phyloP scores from a whole-genome alignment of 306 rosid genomes.

The Datisca glomerata region DNA sequence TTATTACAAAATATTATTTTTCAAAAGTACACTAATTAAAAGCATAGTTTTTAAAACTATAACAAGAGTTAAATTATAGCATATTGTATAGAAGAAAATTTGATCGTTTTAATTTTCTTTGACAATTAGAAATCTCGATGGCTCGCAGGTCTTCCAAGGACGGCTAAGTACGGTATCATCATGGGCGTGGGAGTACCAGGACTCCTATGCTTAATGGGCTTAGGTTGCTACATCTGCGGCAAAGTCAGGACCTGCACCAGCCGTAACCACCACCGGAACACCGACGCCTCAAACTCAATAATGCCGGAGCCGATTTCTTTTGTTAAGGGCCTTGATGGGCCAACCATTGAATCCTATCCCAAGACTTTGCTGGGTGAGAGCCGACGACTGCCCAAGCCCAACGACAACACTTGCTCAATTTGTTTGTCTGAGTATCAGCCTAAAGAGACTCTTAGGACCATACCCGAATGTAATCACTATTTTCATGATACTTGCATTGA shows the following conservation, averaged over 20 bases:
- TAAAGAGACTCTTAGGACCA: constrained; percentile 44
- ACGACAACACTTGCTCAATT: constrained; percentile 45
- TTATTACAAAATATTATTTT: no score
- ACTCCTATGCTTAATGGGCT: constrained; percentile 33
- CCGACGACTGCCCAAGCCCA: constrained; percentile 35
- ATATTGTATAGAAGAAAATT: no score
- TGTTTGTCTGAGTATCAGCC: constrained; percentile 55
- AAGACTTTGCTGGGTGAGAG: constrained; percentile 39
- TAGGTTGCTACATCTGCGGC: constrained; percentile 20
- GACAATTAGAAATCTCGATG: no score
- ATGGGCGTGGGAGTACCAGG: constrained; percentile 58
- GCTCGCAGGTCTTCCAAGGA: constrained; percentile 43
- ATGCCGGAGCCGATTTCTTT: constrained; percentile 10
- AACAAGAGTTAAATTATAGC: no score
- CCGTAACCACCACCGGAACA: constrained; percentile 5
- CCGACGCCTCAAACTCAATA: constrained; percentile 6
- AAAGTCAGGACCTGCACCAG: constrained; percentile 3
- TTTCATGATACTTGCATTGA: constrained; percentile 57
- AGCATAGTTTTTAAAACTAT: no score
- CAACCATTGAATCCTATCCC: constrained; percentile 64
- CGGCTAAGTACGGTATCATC: constrained; percentile 43
- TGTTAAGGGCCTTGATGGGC: constrained; percentile 40
- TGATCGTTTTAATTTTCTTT: no score
- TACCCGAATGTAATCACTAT: constrained; percentile 58
- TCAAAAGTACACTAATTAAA: no score